Evolutionary conservation across 176 grass and related monocot species (phyloP).

Genomic region (Oryza glaberrima): DNA sequence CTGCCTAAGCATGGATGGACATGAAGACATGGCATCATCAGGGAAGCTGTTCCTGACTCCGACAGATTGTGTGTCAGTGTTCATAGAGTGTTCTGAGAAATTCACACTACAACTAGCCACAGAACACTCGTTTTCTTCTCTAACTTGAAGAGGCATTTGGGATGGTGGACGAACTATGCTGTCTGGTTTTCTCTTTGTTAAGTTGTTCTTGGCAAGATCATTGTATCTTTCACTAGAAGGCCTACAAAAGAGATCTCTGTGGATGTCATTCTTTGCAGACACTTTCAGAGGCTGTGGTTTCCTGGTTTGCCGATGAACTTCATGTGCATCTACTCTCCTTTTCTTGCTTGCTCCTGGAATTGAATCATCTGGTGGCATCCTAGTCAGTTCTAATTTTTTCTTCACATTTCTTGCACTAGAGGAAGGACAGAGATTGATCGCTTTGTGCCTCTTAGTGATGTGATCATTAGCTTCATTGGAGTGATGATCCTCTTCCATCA

Average conservation of each 20-base stretch:
- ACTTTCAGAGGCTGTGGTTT: background rate
- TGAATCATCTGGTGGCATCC: conserved; percentile 13
- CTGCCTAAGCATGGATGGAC: background rate
- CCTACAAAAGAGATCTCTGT: background rate
- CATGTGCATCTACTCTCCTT: conserved; percentile 27
- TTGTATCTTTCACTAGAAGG: conserved; percentile 26
- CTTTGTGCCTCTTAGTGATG: background rate
- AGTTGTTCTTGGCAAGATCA: conserved; percentile 12
- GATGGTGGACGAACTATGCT: background rate
- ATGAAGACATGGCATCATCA: conserved; percentile 42
- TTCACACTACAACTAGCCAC: conserved; percentile 57
- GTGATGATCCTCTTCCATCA: conserved; percentile 13
- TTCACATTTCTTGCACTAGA: conserved; percentile 11
- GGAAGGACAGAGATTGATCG: conserved; percentile 16
- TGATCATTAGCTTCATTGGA: conserved; percentile 11
- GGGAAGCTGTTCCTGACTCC: background rate
- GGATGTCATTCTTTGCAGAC: background rate
- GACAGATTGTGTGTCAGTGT: conserved; percentile 17
- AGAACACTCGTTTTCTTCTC: conserved; percentile 52
- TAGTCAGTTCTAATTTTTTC: conserved; percentile 30
- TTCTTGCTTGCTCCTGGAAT: conserved; percentile 37
- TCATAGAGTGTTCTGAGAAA: conserved; percentile 18
- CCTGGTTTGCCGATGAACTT: conserved; percentile 19
- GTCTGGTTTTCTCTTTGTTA: conserved; percentile 3
- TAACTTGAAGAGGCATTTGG: conserved; percentile 22